phyloP scores from a whole-genome alignment of 1,139 yeast species.

The Kluyveromyces sp. region DNA sequence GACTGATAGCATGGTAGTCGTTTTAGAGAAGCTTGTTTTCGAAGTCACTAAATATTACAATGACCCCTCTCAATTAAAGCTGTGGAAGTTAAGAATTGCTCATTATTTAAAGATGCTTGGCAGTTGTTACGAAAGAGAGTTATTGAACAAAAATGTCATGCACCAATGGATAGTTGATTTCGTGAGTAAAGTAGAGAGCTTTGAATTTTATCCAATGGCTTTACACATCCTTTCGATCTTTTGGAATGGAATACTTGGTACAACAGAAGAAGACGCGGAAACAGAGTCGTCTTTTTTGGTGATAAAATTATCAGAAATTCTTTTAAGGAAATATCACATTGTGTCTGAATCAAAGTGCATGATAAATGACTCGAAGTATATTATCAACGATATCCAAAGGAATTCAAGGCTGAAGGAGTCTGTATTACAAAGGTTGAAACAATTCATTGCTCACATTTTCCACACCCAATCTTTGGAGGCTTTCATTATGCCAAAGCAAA shows the following conservation, averaged over 20 bases:
- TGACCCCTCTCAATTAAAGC: conserved; percentile 24
- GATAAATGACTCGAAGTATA: conserved; percentile 31
- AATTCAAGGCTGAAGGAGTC: conserved; percentile 27
- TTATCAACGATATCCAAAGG: conserved; percentile 33
- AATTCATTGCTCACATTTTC: conserved; percentile 43
- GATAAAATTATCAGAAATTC: conserved; percentile 51
- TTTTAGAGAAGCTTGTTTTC: conserved; percentile 24
- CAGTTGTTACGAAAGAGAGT: conserved; percentile 57
- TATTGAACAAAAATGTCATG: conserved; percentile 56
- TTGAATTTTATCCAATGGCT: conserved; percentile 43
- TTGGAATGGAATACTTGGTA: conserved; percentile 52
- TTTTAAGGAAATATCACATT: conserved; percentile 36
- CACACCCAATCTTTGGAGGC: conserved; percentile 50
- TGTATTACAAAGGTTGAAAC: conserved; percentile 26
- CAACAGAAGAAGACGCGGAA: conserved; percentile 2
- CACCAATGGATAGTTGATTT: conserved; percentile 55
- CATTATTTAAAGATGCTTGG: conserved; percentile 55
- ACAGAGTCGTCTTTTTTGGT: conserved; percentile 35
- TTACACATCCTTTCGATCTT: conserved; percentile 55
- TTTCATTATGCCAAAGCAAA: conserved; percentile 59
- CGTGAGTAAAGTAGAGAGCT: conserved; percentile 40
- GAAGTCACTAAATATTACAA: conserved; percentile 27
- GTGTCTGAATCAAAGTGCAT: conserved; percentile 28
- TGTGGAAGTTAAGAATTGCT: conserved; percentile 47
- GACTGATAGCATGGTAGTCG: conserved; percentile 44